A percentile compares a stretch with the other conserved stretches of the same genome.
These are phyloP conservation scores for Ulota crispa DNA, from an alignment of 225 moss, liverwort and hornwort species.

Conservation along the genomic window DNA sequence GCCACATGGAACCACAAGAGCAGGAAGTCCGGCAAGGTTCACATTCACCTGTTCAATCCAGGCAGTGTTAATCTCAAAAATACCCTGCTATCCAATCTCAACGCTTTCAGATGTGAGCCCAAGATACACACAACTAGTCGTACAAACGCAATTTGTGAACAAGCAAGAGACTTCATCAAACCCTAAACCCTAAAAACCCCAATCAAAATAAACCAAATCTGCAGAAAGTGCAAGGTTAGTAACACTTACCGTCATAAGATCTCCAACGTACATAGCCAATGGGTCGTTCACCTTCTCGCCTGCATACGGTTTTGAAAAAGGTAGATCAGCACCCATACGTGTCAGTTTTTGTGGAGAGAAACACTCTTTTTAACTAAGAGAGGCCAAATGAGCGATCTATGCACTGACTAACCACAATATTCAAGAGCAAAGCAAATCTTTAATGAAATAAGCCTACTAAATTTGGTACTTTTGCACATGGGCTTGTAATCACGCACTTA, in stretches of 20 bases:
- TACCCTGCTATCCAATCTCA: not conserved
- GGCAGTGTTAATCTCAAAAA: not conserved
- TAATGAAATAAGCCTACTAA: not conserved
- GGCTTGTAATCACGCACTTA: no score
- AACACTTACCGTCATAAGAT: slow-evolving; percentile 78
- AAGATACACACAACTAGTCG: not conserved
- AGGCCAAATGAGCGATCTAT: not conserved
- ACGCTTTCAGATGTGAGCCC: not conserved
- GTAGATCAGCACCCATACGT: not conserved
- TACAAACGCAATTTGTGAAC: not conserved
- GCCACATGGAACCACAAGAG: slow-evolving; percentile 89
- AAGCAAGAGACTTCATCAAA: not conserved
- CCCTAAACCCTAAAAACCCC: not conserved
- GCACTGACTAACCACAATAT: not conserved
- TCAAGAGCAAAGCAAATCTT: not conserved
- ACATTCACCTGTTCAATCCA: slow-evolving; percentile 72
- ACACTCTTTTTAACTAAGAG: not conserved
- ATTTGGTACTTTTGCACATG: no score
- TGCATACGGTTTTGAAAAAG: slow-evolving; percentile 19
- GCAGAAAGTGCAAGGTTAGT: not conserved
- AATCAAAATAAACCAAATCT: not conserved
- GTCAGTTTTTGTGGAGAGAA: not conserved
- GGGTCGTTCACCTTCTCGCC: slow-evolving; percentile 87
- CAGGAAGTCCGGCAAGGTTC: slow-evolving; percentile 89
- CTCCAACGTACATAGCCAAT: slow-evolving; percentile 87